A percentile compares a stretch with the other conserved stretches of the same genome.
Evolutionary conservation across 1,284 basidiomycete species (phyloP).

Genomic region (Omphalotus olearius): DNA sequence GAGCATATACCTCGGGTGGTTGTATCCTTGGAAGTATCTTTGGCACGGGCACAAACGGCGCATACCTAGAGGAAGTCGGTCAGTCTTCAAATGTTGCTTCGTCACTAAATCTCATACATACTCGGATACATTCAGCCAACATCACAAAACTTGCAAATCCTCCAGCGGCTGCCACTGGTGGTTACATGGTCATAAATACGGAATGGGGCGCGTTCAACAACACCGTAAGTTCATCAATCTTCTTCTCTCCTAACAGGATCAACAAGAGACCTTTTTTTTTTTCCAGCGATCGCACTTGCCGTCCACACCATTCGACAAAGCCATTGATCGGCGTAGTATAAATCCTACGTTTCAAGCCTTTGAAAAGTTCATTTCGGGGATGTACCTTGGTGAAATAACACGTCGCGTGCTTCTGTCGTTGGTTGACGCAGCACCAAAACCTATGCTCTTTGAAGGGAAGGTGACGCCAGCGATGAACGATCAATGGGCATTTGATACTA

Average conservation of each 20-base stretch:
- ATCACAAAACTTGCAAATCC: constrained; percentile 78
- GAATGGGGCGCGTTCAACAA: constrained; percentile 99
- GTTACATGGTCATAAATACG: constrained; percentile 92
- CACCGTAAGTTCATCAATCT: constrained; percentile 39
- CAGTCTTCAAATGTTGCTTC: constrained; percentile 15
- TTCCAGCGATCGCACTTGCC: constrained; percentile 79
- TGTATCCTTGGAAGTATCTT: constrained; percentile 92
- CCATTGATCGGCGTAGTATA: constrained; percentile 89
- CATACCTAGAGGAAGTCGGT: constrained; percentile 86
- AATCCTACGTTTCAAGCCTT: constrained; percentile 93
- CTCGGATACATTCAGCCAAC: constrained; percentile 40
- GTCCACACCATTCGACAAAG: constrained; percentile 90
- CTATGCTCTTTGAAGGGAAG: constrained; percentile 79
- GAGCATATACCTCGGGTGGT: constrained; percentile 88
- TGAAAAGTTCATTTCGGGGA: constrained; percentile 98
- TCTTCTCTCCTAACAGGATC: constrained; percentile 4
- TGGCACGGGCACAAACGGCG: constrained; percentile 97
- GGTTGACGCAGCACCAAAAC: constrained; percentile 72
- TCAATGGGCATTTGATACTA: constrained; percentile 93
- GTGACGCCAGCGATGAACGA: constrained; percentile 73
- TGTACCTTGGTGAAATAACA: constrained; percentile 96
- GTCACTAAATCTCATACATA: background rate
- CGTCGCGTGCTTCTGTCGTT: constrained; percentile 85
- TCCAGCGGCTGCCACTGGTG: constrained; percentile 54
- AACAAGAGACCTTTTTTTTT: background rate